phyloP scores from a whole-genome alignment of 345 rosid species.

The Theobroma cacao region DNA sequence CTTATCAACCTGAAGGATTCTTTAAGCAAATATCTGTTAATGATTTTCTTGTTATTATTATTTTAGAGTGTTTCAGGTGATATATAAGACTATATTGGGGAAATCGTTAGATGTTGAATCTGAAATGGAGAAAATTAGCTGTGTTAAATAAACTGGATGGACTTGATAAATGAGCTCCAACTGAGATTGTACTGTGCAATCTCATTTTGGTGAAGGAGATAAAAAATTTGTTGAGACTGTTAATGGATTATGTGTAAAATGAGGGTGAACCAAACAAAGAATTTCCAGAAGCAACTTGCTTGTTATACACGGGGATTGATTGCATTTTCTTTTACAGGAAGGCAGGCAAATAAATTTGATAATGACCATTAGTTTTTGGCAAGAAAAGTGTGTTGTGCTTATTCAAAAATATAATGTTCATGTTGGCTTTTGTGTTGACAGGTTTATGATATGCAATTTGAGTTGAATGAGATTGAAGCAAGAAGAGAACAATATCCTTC shows the following conservation, averaged over 20 bases:
- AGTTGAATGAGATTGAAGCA: constrained; percentile 96
- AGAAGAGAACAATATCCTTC: constrained; percentile 92
- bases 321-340: not conserved
- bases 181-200: not conserved
- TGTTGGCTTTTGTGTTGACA: constrained; percentile 21
- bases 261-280: not conserved
- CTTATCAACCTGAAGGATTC: not conserved
- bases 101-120: not conserved
- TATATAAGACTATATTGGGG: not conserved
- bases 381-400: not conserved
- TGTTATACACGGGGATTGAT: not conserved
- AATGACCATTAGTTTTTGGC: not conserved
- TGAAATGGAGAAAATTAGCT: not conserved
- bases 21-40: not conserved
- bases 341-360: not conserved
- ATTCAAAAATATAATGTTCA: not conserved
- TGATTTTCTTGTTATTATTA: not conserved
- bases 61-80: not conserved
- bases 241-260: not conserved
- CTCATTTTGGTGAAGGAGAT: not conserved
- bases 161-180: not conserved
- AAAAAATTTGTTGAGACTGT: not conserved
- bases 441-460: constrained; percentile 98
- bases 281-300: not conserved
- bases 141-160: not conserved